phyloP scores from a whole-genome alignment of 2,329 filamentous ascomycete species.

The Salinomyces thailandicus region DNA sequence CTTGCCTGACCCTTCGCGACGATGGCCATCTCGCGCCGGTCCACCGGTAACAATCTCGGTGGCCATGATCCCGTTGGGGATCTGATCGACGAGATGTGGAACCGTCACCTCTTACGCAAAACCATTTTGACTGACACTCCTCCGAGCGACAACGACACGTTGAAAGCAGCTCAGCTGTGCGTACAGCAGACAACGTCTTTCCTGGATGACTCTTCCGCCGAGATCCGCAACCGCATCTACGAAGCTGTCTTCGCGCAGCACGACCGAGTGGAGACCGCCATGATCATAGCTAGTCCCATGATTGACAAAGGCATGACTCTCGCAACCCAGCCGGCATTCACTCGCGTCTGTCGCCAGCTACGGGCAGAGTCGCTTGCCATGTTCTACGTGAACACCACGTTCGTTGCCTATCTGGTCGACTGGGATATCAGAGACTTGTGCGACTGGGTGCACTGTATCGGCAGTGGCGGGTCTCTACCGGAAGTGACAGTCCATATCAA shows the following conservation, averaged over 20 bases:
- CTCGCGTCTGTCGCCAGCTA: slow-evolving; percentile 4
- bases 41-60: too few relatives aligned
- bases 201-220: slow-evolving; percentile 7
- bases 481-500: slow-evolving; percentile 5
- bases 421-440: slow-evolving; percentile 4
- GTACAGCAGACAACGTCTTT: slow-evolving; percentile 2
- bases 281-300: slow-evolving; percentile 4
- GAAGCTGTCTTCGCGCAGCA: slow-evolving; percentile 1
- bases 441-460: slow-evolving; percentile 2
- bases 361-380: slow-evolving; percentile 10
- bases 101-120: too few relatives aligned
- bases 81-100: too few relatives aligned
- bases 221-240: slow-evolving; percentile 13
- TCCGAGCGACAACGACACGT: too few relatives aligned
- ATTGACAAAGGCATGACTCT: slow-evolving; percentile 3
- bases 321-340: slow-evolving; percentile 9
- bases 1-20: too few relatives aligned
- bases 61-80: too few relatives aligned
- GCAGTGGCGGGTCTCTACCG: neutral
- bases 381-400: slow-evolving; percentile 12
- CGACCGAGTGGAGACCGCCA: neutral
- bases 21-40: too few relatives aligned
- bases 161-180: too few relatives aligned
- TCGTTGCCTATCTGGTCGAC: slow-evolving; percentile 8
- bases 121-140: too few relatives aligned